Evolutionary conservation across 176 grass and related monocot genomes (phyloP), one percentile per base, ranked within the genome.

Genomic region (Lolium perenne): DNA sequence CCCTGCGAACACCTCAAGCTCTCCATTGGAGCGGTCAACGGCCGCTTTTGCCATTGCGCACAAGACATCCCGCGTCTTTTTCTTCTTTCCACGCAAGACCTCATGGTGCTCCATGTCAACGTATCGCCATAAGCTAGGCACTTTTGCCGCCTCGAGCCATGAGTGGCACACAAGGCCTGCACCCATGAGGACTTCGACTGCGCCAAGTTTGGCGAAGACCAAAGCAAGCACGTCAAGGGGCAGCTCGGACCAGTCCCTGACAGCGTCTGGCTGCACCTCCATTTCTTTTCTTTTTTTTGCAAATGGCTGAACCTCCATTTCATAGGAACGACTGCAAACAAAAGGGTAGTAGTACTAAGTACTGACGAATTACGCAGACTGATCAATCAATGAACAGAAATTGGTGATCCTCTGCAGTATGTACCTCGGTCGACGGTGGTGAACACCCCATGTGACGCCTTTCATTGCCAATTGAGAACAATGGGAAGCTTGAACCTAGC

Each of bases 101-200:
- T 40, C 54, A 57, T 78, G 76, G 54, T 59, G 76, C 76, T 41
- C 22, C 80, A 82, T 82, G 17, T 82, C 63, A 1, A 82, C 18
- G 11, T 13, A 22, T 54, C 80, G 80, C 63, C 80, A 82, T 23
- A 69, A 14, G 3, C 50, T 66, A 14, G 61, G 63, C 64, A 70
- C 10, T 66, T 82, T 69, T 14, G 80, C 80, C 26, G 26, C 47
- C 14, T 40, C 14, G 6, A 80, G 43, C 80, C 80, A 82, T 41
- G 80, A 66, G 26, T 49, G 80, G 18, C 64, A 82, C 47, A 69
- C 80, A 17, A 83, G 20, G 80, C 65, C 74, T 20, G 74, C 74
- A 20, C 74, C 74, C 74, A 76, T 55, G 74, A 76, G 74, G 55
- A 76, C 26, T 35, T 76, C 74, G 9, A 76, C 74, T 32, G 74